Evolutionary conservation across 1,284 basidiomycete species (phyloP), one percentile per base, ranked within the genome.

Genomic region (Malassezia equina): DNA sequence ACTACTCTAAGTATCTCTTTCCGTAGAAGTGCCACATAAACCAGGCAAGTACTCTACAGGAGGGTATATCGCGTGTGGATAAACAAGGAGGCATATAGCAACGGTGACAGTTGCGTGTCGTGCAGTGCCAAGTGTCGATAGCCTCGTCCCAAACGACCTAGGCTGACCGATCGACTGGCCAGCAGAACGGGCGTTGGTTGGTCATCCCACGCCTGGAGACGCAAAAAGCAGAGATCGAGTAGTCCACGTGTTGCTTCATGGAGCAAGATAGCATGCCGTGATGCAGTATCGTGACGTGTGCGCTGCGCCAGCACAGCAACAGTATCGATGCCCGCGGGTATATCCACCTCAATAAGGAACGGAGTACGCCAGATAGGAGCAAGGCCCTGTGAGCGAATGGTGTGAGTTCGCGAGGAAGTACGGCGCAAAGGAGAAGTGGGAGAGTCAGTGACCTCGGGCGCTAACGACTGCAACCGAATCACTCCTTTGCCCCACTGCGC

Each of bases 191-290:
- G 33, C 27, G 40, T 47, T 11, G 9, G 51, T 52, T 28, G 51
- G n/a, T 70, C 65, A 34, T 71, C 67, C 40, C 56, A 64, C 19
- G 70, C 62, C 56, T 73, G 64, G 47, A 74, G 67, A 6, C 67
- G 66, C 1, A 73, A 36, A 45, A 74, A 74, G 55, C 64, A 65
- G 7, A 74, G 58, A 40, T 74, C 70, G 11, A 74, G 61, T 25
- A 73, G 51, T 7, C 69, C 70, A 7, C 67, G 63, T 15, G 65
- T 65, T 19, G 58, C 47, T 13, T 21, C 29, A 9, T 42, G 51
- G n/a, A 51, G 45, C 28, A 47, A 11, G 33, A 48, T 36, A 9
- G 46, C 17, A n/a, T 34, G 23, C 4, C 27, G 41, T 13, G n/a
- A 24, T n/a, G 41, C 41, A 7, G 13, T n/a, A 12, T 24, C 41